Base-by-base conservation (phyloP, 2,329 filamentous ascomycete genomes). In the Botrytis sinoallii region DNA sequence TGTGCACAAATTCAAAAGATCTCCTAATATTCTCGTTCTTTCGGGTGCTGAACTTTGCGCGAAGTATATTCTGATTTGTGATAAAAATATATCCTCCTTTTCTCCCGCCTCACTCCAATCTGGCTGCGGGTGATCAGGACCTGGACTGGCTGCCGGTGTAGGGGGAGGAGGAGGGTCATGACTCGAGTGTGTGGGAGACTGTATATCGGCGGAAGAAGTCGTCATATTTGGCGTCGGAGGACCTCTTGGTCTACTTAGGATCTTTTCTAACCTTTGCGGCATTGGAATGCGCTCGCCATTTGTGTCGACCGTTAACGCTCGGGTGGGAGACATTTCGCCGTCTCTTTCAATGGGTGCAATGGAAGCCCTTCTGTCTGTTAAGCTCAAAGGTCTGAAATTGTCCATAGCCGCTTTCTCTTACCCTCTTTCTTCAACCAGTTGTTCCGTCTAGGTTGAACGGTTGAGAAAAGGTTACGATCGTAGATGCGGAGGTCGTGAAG, bases 1-100 rank as follows among this genome's bases (percentile, higher is more conserved):
- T 78, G 97, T 97, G 85, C 96, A 99, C 78, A 97, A 88, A 80
- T 97, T 97, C 77, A 99, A 85, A 73, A 99, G 86, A 81, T 97
- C 95, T 69, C 93, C 93, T 74, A 99, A 85, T 79, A 97, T 89
- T 57, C 93, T 89, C 79, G 94, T 93, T 73, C 93, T 90, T 83
- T 95, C 92, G 0, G 90, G 88, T 38, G 91, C 89, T 74, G 90
- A 92, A 82, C 94, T 91, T 72, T 91, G 89, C 79, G 91, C 90
- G 81, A 98, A 98, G 79, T 94, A 90, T 75, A 91, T 88, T 75
- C 93, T 89, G 74, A 96, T 90, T 80, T 94, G 91, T 77, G 93
- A 87, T 72, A 97, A 88, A 78, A 95, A 93, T 77, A 92, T 89
- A 81, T 97, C 93, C 81, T 98, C 93, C 80, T 93, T 90, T 75